Base-by-base conservation (phyloP, 768 basidiomycete genomes). In the Rhodosporidiobolus odoratus region DNA sequence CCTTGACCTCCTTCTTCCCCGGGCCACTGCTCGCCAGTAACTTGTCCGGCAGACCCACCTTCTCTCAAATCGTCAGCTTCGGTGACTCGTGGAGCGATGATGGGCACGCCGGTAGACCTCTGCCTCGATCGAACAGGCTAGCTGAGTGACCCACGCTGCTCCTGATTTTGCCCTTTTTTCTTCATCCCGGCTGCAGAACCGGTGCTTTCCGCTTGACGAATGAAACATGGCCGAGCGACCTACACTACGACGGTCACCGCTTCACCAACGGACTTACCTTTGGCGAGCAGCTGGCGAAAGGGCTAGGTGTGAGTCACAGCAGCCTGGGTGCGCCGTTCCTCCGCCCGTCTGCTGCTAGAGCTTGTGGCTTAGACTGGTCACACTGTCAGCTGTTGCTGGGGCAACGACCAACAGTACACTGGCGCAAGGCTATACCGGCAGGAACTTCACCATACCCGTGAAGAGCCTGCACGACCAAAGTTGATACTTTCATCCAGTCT, bases 391-490 rank as follows among this genome's bases (percentile, higher is more conserved):
- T 15, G 40, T 48, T n/a, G 62, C 34, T 19, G 62, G 62, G 15
- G 68, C 68, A 3, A 59, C 57, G 5, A 64, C 57, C 9, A 66
- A 52, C 57, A 59, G 52, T 58, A 12, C 45, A 1, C 57, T 58
- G 38, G 57, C 59, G 2, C 56, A 58, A 25, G 65, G 65, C 48
- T 66, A 25, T 25, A 66, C 65, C 37, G 65, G 65, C 25, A 37
- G 56, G 2, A 15, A 48, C 58, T 50, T 38, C 17, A 56, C n/a
- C n/a, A 38, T 54, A 13, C 68, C 68, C 38, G 62, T 54, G 23
- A 32, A 38, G 23, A 64, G 57, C 40, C 40, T 69, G n/a, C 13
- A 59, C 34, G 62, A 69, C 23, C 68, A 69, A 25, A 32, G 58
- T 17, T n/a, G 25, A 7, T 32, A 21, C 16, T 69, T n/a, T 52